These are phyloP conservation scores for Taiozyma sp. DNA, from an alignment of 1,139 yeast genomes.

Conservation along the genomic window DNA sequence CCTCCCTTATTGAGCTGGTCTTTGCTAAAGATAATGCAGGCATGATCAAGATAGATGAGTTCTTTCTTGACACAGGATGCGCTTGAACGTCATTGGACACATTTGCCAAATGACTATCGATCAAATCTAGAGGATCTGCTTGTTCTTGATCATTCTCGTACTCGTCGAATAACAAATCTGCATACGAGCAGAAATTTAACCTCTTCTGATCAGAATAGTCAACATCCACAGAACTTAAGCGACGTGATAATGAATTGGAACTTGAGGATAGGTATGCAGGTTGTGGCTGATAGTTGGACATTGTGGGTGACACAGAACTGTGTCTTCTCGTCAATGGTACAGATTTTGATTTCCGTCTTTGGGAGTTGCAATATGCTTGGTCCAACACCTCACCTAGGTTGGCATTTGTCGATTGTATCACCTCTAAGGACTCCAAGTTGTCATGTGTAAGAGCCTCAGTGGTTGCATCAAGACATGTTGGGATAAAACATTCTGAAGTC, in stretches of 20 bases:
- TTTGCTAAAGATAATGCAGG: conserved; percentile 11
- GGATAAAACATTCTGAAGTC: conserved; percentile 52
- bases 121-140: background rate
- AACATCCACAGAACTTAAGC: conserved; percentile 4
- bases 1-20: conserved; percentile 1
- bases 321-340: conserved; percentile 6
- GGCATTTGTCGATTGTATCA: conserved; percentile 11
- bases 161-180: conserved; percentile 21
- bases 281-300: background rate
- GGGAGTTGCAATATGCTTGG: conserved; percentile 4
- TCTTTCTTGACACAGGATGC: conserved; percentile 12
- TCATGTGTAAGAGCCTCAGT: conserved; percentile 41
- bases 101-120: conserved; percentile 3
- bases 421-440: conserved; percentile 21
- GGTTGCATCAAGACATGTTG: conserved; percentile 70
- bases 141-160: background rate
- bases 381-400: conserved; percentile 9
- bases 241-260: background rate
- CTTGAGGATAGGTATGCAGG: background rate
- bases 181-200: conserved; percentile 22
- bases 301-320: background rate
- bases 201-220: conserved; percentile 20
- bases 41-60: conserved; percentile 14
- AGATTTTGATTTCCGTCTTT: conserved; percentile 5
- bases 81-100: background rate